Evolutionary conservation across 2,329 filamentous ascomycete species (phyloP).

Genomic region (Pseudocercospora eumusae): DNA sequence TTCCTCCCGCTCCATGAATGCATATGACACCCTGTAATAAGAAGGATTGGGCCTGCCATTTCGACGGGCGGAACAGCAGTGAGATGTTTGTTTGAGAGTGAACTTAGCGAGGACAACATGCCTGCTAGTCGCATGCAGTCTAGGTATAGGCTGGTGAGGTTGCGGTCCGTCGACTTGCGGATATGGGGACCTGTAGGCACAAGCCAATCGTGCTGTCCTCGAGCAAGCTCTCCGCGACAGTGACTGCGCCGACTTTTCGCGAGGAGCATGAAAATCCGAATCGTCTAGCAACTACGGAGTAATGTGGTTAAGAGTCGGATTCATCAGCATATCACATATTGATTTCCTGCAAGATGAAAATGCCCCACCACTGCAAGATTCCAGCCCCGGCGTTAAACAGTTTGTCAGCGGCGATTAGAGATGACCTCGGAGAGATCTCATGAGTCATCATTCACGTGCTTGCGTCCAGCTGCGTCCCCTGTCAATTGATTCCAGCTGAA

Average conservation of each 20-base stretch:
- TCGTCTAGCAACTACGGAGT: not conserved
- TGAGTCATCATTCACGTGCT: not conserved
- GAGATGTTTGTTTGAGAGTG: not conserved
- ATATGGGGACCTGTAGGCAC: too few species aligned
- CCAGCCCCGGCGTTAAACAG: not conserved
- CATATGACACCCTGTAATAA: not conserved
- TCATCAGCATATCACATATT: conserved; percentile 10
- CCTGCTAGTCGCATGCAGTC: not conserved
- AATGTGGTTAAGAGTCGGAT: conserved; percentile 3
- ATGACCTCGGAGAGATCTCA: not conserved
- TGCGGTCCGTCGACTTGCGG: too few species aligned
- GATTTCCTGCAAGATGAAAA: not conserved
- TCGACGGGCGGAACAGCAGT: conserved; percentile 1
- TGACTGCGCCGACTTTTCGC: not conserved
- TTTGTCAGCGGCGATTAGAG: conserved; percentile 8
- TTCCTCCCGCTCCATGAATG: too few species aligned
- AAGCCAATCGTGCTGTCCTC: conserved; percentile 3
- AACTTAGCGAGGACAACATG: not conserved
- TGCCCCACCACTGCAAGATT: not conserved
- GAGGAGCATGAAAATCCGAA: not conserved
- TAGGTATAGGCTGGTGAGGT: not conserved
- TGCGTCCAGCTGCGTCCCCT: not conserved
- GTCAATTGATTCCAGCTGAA: not conserved
- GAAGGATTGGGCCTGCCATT: not conserved
- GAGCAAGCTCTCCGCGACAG: not conserved